Base-by-base conservation (phyloP, 495 filamentous ascomycete species). In the Pseudoneurospora amorphoporcata region DNA sequence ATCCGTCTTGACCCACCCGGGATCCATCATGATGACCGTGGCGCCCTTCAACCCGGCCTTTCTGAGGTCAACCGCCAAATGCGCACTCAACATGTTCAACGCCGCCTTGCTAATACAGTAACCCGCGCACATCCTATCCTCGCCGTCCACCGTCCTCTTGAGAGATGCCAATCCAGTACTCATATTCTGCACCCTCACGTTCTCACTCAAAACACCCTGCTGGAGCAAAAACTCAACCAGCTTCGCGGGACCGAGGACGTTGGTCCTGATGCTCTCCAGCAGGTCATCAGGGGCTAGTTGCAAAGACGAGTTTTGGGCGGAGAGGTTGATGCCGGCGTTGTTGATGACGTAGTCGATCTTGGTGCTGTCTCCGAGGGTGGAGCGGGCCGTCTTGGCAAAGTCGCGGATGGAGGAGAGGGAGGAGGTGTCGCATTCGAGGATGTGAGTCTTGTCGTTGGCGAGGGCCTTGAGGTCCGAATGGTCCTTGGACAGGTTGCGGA, bases 1-100 rank as follows among this genome's bases (percentile, higher is more conserved):
- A 77, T 88, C 86, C 9, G 88, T 91, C 72, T 84, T 79, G 53
- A 90, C 88, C 89, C 88, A 90, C 3, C 89, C 89, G 7, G 89
- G 89, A 77, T 88, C 84, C 75, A 90, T 81, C 5, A 83, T 81
- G 32, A 87, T 82, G 0, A 86, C 84, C 61, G 84, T 78, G 4
- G 87, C 81, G 3, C 86, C 83, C 14, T 79, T 73, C 68, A 81
- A 70, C 29, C 47, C 47, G 2, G 12, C 53, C 16, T 79, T 69
- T 70, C 74, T 79, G 16, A 84, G 42, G 43, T 82, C 79, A 9
- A 70, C 75, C 39, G 77, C 76, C 70, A 84, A 82, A 72, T 85
- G 83, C n/a, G 81, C 74, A 8, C 75, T 81, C 70, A 85, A 75
- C 78, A 82, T 82, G 70, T 85, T 84, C 29, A 85, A 47, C 37